Conservation (phyloP, 768 basidiomycete species). For the Suillus lakei region DNA sequence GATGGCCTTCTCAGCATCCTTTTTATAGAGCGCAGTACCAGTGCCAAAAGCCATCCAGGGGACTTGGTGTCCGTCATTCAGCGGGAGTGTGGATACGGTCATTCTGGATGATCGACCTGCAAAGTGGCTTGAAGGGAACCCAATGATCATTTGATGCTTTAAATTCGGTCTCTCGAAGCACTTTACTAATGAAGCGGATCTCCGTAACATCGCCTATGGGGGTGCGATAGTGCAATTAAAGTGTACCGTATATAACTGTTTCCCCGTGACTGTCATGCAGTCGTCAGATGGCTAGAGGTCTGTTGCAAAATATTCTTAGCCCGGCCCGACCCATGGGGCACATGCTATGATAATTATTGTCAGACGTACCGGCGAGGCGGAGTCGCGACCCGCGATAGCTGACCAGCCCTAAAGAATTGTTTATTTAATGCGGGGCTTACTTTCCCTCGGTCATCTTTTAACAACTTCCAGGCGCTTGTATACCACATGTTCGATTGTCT, state of each 20-base stretch:
- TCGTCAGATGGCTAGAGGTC: neutral
- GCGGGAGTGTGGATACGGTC: conserved; percentile 38
- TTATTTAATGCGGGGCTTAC: conserved; percentile 11
- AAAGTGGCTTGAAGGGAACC: conserved; percentile 13
- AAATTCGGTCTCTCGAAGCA: conserved; percentile 13
- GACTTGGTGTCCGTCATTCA: conserved; percentile 58
- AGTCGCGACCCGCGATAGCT: neutral
- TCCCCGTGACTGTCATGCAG: neutral
- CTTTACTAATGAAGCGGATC: conserved; percentile 19
- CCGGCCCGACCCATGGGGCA: neutral
- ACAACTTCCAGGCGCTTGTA: conserved; percentile 58
- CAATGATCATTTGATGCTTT: neutral
- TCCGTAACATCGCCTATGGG: conserved; percentile 16
- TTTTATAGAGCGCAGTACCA: conserved; percentile 54
- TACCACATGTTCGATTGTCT: conserved; percentile 63
- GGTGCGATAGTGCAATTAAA: neutral
- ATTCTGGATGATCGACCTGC: conserved; percentile 21
- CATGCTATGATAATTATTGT: neutral
- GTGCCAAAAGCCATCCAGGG: conserved; percentile 70
- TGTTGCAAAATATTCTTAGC: neutral
- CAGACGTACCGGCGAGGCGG: neutral
- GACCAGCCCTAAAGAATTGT: conserved; percentile 53
- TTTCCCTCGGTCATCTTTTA: conserved; percentile 57
- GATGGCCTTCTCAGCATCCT: conserved; percentile 47
- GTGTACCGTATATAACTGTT: neutral